Evolutionary conservation across 108 stramenopile species (phyloP), one percentile per base, ranked within the genome.

Genomic region (Stephanodiscus triporus): DNA sequence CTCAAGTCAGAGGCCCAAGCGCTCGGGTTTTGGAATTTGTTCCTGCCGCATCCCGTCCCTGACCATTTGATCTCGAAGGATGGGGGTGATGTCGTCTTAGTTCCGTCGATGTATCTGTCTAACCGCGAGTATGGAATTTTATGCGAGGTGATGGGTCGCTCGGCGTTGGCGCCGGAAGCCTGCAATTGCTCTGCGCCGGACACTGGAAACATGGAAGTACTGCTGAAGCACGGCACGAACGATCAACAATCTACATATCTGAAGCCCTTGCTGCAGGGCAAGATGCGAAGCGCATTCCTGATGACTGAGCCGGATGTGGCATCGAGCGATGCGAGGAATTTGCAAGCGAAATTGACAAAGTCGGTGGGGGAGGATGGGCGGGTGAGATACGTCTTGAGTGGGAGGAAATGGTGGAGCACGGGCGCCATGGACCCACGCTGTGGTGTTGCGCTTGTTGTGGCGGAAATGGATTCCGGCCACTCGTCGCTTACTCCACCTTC

Each of bases 161-260:
- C 87, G 36, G 65, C 86, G 1, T 61, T 98, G 19, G 96, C 95
- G 1, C 84, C 96, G 58, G 91, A 96, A 84, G 90, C 89, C n/a
- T 97, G 93, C 84, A 98, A 98, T 78, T 97, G 95, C 71, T 84
- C 83, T 38, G 97, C 98, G 42, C 98, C 98, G 4, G 97, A 99
- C 68, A 98, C 98, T 11, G 98, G 98, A 11, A 99, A 99, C 83
- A 99, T 99, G 98, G 97, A 99, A 83, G 93, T 96, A 9, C 73
- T 98, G 56, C 76, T 95, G 43, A 92, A 94, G 50, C 95, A 91
- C 78, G 98, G 97, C 13, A 93, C 87, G 8, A 63, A 69, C 0
- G 54, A 75, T 11, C 97, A 97, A 70, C 82, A 97, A 70, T 48
- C 38, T 37, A 34, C 47, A 43, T 99, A 86, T 79, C 72, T 99